A percentile compares a stretch with the other conserved stretches of the same genome.
Conservation (phyloP, 495 filamentous ascomycete genomes). For the Podospora sp. region DNA sequence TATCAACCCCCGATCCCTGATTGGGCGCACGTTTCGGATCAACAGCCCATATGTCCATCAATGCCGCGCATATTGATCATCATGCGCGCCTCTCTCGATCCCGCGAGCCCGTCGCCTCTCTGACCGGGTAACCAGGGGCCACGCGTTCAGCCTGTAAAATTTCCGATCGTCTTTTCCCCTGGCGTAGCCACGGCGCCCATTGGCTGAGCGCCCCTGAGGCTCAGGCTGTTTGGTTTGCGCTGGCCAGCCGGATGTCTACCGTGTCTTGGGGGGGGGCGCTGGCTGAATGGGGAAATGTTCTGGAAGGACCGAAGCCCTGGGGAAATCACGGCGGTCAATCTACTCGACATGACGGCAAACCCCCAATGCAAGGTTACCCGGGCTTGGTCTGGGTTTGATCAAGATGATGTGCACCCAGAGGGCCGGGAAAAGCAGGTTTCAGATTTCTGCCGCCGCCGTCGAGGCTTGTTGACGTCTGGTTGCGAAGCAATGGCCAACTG, state of each 20-base stretch:
- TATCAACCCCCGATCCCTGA: too few species aligned
- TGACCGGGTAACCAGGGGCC: conserved; percentile 5
- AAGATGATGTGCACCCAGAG: background rate
- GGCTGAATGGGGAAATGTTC: conserved; percentile 15
- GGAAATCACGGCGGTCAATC: too few species aligned
- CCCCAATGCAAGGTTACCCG: background rate
- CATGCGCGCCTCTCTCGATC: conserved; percentile 1
- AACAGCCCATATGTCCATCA: background rate
- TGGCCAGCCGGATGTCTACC: background rate
- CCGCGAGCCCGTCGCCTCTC: background rate
- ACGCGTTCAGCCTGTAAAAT: conserved; percentile 9
- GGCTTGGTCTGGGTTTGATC: background rate
- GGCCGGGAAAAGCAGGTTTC: background rate
- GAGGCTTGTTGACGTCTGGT: background rate
- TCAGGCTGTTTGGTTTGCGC: conserved; percentile 18
- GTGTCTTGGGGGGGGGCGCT: background rate
- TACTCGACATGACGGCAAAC: background rate
- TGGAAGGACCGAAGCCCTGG: background rate
- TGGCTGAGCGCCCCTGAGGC: conserved; percentile 6
- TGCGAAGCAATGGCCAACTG: too few species aligned
- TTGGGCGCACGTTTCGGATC: conserved; percentile 14
- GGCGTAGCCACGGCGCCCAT: background rate
- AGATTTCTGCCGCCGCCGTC: background rate
- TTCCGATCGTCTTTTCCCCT: background rate
- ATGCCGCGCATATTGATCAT: conserved; percentile 9